A percentile compares a stretch with the other conserved stretches of the same genome.
phyloP scores from a whole-genome alignment of 805 yeast species.

The Schwanniomyces vanrijiae region DNA sequence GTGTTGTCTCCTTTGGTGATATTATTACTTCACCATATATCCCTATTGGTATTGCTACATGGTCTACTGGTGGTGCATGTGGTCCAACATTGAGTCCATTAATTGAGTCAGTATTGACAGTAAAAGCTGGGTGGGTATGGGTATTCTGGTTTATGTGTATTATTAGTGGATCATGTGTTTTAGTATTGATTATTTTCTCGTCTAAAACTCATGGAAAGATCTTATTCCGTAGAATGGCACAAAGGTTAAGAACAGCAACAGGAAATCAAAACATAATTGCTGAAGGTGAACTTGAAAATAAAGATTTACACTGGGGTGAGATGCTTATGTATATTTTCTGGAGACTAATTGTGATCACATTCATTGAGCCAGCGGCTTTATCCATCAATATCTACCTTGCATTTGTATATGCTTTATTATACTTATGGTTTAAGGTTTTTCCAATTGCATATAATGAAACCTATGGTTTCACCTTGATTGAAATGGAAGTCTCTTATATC shows the following conservation, averaged over 20 bases:
- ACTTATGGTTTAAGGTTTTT: constrained; percentile 59
- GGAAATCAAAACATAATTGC: constrained; percentile 41
- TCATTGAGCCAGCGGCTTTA: constrained; percentile 57
- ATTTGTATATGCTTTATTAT: constrained; percentile 51
- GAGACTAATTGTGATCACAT: constrained; percentile 50
- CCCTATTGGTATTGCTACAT: constrained; percentile 44
- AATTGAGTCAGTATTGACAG: constrained; percentile 46
- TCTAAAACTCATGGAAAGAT: constrained; percentile 47
- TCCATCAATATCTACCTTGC: constrained; percentile 53
- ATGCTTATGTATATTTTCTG: constrained; percentile 29
- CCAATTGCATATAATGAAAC: constrained; percentile 51
- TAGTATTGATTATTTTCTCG: constrained; percentile 29
- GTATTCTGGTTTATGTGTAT: constrained; percentile 52
- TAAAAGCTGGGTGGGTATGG: constrained; percentile 49
- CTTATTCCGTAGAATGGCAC: constrained; percentile 44
- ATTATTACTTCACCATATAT: constrained; percentile 37
- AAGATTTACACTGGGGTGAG: constrained; percentile 10
- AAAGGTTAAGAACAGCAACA: constrained; percentile 40
- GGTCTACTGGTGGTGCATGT: constrained; percentile 48
- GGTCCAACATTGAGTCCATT: constrained; percentile 52
- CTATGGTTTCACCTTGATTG: constrained; percentile 48
- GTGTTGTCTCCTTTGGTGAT: constrained; percentile 55
- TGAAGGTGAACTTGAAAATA: constrained; percentile 27
- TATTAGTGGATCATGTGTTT: constrained; percentile 16
- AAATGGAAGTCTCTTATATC: constrained; percentile 49